Conservation (phyloP, 768 basidiomycete genomes). For the Leucocoprinus sp. region DNA sequence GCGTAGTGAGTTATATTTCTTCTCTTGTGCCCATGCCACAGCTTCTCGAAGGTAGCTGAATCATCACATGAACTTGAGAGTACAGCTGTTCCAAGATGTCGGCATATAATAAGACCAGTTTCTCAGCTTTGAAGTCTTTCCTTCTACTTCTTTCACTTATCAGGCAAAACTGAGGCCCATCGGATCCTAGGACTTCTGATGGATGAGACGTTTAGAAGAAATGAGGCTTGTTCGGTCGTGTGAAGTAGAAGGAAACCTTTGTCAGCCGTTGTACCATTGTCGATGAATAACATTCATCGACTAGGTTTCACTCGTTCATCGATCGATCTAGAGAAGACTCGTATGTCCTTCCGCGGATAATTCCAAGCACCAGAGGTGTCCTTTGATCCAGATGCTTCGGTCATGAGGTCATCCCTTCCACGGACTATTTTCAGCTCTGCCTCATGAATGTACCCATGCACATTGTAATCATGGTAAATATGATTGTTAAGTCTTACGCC, state of each 20-base stretch:
- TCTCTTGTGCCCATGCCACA: neutral
- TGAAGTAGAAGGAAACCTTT: neutral
- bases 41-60: neutral
- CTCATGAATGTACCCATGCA: too few species aligned
- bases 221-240: neutral
- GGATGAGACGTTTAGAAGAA: neutral
- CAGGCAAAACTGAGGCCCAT: neutral
- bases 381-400: neutral
- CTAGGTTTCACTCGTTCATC: too few species aligned
- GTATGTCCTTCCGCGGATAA: conserved; percentile 1
- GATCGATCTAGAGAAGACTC: conserved; percentile 1
- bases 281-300: too few species aligned
- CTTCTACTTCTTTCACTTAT: neutral
- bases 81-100: neutral
- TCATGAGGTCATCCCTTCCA: neutral
- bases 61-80: neutral
- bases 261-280: neutral
- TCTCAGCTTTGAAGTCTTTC: neutral
- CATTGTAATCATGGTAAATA: too few species aligned
- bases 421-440: too few species aligned
- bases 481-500: too few species aligned
- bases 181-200: neutral
- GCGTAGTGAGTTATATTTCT: neutral
- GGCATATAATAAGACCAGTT: neutral
- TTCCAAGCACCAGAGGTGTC: conserved; percentile 3